Evolutionary conservation across 2,329 filamentous ascomycete genomes (phyloP).

Genomic region (Colletotrichum sp.): DNA sequence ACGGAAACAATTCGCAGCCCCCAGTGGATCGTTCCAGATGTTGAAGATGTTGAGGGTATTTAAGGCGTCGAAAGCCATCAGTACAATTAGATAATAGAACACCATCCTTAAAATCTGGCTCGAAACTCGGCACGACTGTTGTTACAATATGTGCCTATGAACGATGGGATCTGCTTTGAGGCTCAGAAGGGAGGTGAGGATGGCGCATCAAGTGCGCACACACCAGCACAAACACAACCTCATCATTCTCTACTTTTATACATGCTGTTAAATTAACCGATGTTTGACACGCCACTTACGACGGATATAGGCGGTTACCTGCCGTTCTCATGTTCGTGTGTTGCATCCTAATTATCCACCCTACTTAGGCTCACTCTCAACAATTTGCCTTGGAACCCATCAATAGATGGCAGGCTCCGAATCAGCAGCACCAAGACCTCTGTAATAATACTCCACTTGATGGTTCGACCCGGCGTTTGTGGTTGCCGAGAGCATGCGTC

Average conservation of each 20-base stretch:
- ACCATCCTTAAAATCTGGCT: background rate
- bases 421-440: background rate
- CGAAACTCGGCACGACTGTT: background rate
- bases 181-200: background rate
- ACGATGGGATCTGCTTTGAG: background rate
- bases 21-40: background rate
- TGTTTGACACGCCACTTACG: background rate
- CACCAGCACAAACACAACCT: background rate
- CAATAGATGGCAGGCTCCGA: background rate
- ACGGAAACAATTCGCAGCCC: background rate
- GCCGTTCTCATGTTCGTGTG: background rate
- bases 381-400: background rate
- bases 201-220: background rate
- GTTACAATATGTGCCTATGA: background rate
- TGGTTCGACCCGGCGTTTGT: background rate
- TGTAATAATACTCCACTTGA: background rate
- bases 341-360: background rate
- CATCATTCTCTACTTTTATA: background rate
- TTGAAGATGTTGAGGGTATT: background rate
- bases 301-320: background rate
- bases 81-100: background rate
- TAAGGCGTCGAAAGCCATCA: background rate
- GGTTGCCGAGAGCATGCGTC: background rate
- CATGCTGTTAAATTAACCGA: fast-evolving
- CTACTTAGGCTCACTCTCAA: background rate